A percentile compares a stretch with the other conserved stretches of the same genome.
phyloP scores from a whole-genome alignment of 1,139 yeast genomes.

The Suzukiozyma palmioleophila region DNA sequence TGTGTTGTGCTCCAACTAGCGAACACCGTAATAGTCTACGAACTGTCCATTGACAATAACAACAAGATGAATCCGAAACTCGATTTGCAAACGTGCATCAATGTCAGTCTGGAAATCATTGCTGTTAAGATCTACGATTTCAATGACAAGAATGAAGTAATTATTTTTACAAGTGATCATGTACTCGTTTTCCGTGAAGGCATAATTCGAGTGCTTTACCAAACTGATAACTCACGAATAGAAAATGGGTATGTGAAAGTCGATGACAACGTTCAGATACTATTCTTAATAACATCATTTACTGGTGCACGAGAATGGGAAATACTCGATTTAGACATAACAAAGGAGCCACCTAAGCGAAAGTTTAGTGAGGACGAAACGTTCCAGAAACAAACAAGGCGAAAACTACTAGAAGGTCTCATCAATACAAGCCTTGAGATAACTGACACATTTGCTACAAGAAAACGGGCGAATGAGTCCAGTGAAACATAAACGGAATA shows the following conservation, averaged over 20 bases:
- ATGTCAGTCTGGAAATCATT: neutral
- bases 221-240: neutral
- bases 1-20: conserved; percentile 10
- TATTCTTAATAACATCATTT: neutral
- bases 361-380: neutral
- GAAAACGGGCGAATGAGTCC: conserved; percentile 13
- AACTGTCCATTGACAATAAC: conserved; percentile 4
- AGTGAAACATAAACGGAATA: neutral
- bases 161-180: conserved; percentile 7
- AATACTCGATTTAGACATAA: conserved; percentile 1
- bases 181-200: conserved; percentile 6
- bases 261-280: neutral
- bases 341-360: neutral
- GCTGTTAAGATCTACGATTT: neutral
- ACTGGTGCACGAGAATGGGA: neutral
- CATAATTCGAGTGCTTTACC: conserved; percentile 4
- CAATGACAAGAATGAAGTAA: conserved; percentile 1
- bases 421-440: conserved; percentile 18
- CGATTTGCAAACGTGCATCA: conserved; percentile 9
- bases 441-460: conserved; percentile 27
- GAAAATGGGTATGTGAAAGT: neutral
- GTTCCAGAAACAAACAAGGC: neutral
- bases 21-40: conserved; percentile 9
- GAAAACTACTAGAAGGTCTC: conserved; percentile 4
- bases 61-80: conserved; percentile 4